Percentiles rank a stretch among this genome's conserved stretches.
phyloP scores from a whole-genome alignment of 805 yeast genomes.

The Kazachstania kunashirensis region DNA sequence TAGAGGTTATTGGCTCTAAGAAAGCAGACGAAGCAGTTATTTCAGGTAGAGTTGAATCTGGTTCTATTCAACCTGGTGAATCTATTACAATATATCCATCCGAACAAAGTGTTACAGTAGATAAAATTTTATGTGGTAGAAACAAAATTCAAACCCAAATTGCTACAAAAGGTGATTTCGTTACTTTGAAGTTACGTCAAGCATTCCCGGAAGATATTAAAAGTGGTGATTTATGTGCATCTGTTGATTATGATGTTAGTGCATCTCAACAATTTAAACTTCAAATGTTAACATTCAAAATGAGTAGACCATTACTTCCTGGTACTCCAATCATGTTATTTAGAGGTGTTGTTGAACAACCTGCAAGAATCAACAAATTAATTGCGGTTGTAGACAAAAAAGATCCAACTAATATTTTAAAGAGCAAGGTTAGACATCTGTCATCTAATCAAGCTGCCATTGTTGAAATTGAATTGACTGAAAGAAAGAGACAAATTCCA shows the following conservation, averaged over 20 bases:
- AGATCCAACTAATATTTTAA: constrained; percentile 67
- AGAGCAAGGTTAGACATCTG: constrained; percentile 89
- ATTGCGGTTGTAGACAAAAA: constrained; percentile 60
- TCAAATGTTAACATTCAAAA: constrained; percentile 54
- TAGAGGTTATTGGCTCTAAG: constrained; percentile 48
- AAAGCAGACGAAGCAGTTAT: constrained; percentile 43
- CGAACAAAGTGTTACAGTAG: constrained; percentile 32
- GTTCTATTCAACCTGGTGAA: constrained; percentile 64
- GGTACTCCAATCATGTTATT: constrained; percentile 75
- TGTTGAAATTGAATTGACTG: constrained; percentile 93
- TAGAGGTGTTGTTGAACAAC: constrained; percentile 62
- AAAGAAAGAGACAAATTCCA: constrained; percentile 85
- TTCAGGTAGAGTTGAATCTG: constrained; percentile 58
- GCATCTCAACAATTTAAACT: constrained; percentile 44
- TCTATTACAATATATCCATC: constrained; percentile 49
- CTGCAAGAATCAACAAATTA: constrained; percentile 53
- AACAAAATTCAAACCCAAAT: constrained; percentile 14
- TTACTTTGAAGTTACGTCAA: constrained; percentile 34
- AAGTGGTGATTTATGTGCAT: constrained; percentile 58
- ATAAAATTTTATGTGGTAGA: constrained; percentile 25
- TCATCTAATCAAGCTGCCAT: constrained; percentile 93
- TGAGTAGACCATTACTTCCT: constrained; percentile 60
- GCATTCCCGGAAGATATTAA: constrained; percentile 37
- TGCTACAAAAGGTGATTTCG: constrained; percentile 49
- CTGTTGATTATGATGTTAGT: constrained; percentile 37